Conservation (phyloP, 768 basidiomycete species). For the Pisolithus orientalis region DNA sequence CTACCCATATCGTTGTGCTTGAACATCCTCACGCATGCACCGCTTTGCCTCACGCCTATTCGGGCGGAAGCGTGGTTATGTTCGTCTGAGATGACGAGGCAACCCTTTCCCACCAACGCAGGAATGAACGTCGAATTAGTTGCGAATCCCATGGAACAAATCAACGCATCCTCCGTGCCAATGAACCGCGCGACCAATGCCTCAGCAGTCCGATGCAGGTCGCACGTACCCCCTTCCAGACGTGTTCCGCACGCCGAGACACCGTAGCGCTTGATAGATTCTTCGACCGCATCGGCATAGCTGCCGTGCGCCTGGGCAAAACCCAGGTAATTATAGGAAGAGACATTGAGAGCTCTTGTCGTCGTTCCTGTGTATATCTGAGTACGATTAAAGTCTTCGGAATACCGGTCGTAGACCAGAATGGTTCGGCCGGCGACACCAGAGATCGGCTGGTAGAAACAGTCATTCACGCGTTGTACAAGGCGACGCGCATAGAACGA, state of each 20-base stretch:
- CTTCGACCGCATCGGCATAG: slow-evolving; percentile 92
- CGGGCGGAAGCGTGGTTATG: slow-evolving; percentile 94
- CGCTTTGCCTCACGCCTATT: slow-evolving; percentile 86
- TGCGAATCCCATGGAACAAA: slow-evolving; percentile 93
- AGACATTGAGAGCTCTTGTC: slow-evolving; percentile 91
- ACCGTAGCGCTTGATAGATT: slow-evolving; percentile 75
- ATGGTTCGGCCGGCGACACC: slow-evolving; percentile 95
- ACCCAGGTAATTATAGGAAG: slow-evolving; percentile 98
- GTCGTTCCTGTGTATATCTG: slow-evolving; percentile 70
- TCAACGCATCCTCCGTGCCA: slow-evolving; percentile 84
- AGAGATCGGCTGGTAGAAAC: slow-evolving; percentile 88
- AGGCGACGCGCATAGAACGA: slow-evolving; percentile 98
- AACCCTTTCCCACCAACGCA: slow-evolving; percentile 84
- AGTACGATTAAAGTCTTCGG: slow-evolving; percentile 74
- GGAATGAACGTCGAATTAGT: slow-evolving; percentile 94
- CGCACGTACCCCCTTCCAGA: slow-evolving; percentile 79
- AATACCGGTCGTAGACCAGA: slow-evolving; percentile 75
- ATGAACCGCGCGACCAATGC: slow-evolving; percentile 85
- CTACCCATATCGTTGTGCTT: slow-evolving; percentile 93
- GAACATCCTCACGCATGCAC: slow-evolving; percentile 87
- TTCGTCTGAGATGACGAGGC: slow-evolving; percentile 94
- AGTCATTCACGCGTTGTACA: slow-evolving; percentile 91
- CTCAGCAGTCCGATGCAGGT: slow-evolving; percentile 77
- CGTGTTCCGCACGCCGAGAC: slow-evolving; percentile 73
- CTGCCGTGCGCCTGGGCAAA: slow-evolving; percentile 92